These are phyloP conservation scores for Uncinocarpus reesii DNA, from an alignment of 2,329 filamentous ascomycete species.

Conservation along the genomic window DNA sequence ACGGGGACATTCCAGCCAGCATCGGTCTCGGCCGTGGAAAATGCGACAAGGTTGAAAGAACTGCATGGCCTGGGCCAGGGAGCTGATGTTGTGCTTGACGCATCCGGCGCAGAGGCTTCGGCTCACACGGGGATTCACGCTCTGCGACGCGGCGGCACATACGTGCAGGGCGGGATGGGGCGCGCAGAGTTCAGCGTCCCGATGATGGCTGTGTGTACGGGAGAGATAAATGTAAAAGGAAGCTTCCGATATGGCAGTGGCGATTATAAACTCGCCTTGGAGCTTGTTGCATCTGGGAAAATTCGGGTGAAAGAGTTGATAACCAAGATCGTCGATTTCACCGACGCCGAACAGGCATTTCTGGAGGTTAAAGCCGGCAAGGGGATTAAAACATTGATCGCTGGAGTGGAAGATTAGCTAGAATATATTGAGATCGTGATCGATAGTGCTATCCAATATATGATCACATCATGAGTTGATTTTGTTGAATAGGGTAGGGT, in stretches of 20 bases:
- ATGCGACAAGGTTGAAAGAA: constrained; percentile 57
- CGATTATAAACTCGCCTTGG: constrained; percentile 75
- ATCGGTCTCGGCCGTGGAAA: constrained; percentile 55
- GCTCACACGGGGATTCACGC: constrained; percentile 66
- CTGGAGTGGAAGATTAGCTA: constrained; percentile 24
- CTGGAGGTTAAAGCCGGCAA: constrained; percentile 75
- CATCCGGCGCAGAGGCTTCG: constrained; percentile 65
- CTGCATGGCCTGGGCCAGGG: constrained; percentile 54
- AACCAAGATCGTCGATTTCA: constrained; percentile 65
- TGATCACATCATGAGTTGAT: too few species aligned
- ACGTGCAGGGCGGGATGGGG: constrained; percentile 86
- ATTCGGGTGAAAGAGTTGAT: constrained; percentile 70
- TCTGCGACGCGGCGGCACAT: constrained; percentile 60
- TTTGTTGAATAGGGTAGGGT: too few species aligned
- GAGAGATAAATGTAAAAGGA: constrained; percentile 78
- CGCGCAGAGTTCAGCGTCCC: constrained; percentile 79
- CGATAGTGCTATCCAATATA: not conserved
- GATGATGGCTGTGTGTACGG: constrained; percentile 78
- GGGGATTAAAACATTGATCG: constrained; percentile 42
- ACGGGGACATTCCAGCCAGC: constrained; percentile 49
- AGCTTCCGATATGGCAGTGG: constrained; percentile 83
- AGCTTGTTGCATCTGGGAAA: constrained; percentile 61
- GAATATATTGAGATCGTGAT: not conserved
- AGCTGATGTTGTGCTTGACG: constrained; percentile 71
- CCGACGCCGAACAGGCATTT: constrained; percentile 76